Evolutionary conservation across 176 grass and related monocot genomes (phyloP).

Genomic region (Triticum urartu): DNA sequence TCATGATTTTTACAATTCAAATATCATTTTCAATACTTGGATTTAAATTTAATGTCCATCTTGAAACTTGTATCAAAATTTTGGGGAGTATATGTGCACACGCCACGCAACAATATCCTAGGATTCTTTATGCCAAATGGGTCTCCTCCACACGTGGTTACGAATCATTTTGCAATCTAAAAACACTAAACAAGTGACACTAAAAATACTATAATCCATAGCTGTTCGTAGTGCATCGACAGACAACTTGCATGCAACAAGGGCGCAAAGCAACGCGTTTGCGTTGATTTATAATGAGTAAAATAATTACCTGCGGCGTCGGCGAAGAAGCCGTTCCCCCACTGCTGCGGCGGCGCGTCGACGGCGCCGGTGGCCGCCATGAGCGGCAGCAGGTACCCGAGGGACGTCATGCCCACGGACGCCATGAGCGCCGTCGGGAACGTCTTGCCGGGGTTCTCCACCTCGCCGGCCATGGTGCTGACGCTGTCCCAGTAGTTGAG

Average conservation of each 20-base stretch:
- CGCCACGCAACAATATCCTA: background rate
- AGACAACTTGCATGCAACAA: background rate
- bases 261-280: background rate
- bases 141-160: background rate
- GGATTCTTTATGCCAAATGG: background rate
- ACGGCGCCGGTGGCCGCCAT: constrained; percentile 58
- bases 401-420: constrained; percentile 52
- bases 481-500: constrained; percentile 93
- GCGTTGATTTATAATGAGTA: background rate
- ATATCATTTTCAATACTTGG: too few relatives aligned
- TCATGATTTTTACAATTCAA: too few relatives aligned
- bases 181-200: background rate
- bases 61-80: background rate
- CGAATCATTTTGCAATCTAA: background rate
- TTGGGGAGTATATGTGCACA: background rate
- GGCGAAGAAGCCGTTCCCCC: constrained; percentile 80
- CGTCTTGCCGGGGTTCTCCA: constrained; percentile 63
- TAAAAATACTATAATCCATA: background rate
- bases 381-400: constrained; percentile 73
- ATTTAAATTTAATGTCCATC: background rate
- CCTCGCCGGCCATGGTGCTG: constrained; percentile 93
- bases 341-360: constrained; percentile 49
- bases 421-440: constrained; percentile 58
- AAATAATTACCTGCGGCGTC: constrained; percentile 60
- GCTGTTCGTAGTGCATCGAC: background rate